Evolutionary conservation across 2,329 filamentous ascomycete genomes (phyloP), one percentile per base, ranked within the genome.

Genomic region (Nemania diffusa): DNA sequence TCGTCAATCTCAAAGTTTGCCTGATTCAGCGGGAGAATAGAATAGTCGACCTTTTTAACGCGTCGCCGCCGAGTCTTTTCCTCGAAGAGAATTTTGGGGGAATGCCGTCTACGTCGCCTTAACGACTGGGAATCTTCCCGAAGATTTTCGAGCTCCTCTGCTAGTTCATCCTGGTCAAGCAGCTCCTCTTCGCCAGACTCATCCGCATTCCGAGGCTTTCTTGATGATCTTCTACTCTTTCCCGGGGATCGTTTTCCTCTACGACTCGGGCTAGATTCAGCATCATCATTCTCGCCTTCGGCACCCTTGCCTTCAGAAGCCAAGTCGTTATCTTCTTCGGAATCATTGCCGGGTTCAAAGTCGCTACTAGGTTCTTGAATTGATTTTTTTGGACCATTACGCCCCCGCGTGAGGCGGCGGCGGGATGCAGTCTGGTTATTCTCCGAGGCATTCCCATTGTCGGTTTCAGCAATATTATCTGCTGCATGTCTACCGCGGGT

Each of bases 11-110:
- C 86, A 1, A 92, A 86, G 46, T 90, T 85, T 20, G 88, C 82
- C 44, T 90, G 83, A 70, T 93, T 91, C 46, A 94, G 89, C 0
- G 93, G 90, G 50, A 92, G 88, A 75, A 97, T 92, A 64, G 92
- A 92, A 79, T 98, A 98, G 78, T 97, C 92, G 32, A 96, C 91
- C 55, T 87, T 85, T 71, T 91, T 90, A 37, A 88, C 82, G 29
- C 88, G 85, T 46, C 86, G 83, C 52, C 86, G 84, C 22, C 82
- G 79, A 4, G 40, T 53, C 40, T 77, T 77, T 71, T 88, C 80
- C 80, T 92, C 84, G 75, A 91, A 86, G 57, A 88, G 79, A 71
- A 92, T 84, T 72, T 86, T 80, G 20, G 87, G 85, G 72, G 87
- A 82, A 3, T 86, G 74, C 67, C 83, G 78, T 71, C 58, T 64